Base-by-base conservation (phyloP, 805 yeast genomes). In the Kluyveromyces lactis region DNA sequence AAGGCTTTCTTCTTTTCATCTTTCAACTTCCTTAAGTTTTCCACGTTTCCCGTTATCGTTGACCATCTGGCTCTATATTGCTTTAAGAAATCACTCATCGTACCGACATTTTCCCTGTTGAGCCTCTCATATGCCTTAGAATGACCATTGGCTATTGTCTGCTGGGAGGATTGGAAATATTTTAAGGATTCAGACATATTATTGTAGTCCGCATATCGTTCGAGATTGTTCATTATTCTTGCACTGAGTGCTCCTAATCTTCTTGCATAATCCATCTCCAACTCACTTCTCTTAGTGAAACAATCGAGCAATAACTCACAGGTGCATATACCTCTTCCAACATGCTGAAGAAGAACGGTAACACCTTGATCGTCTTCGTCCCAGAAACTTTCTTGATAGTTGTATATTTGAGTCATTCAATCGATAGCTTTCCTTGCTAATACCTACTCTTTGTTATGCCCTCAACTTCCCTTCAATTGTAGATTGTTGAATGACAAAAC, bases 311-410 rank as follows among this genome's bases (percentile, higher is more conserved):
- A 31, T 4, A 51, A 44, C 13, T 48, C 42, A 33, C 56, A 50
- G 2, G 62, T 46, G 33, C 46, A 51, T 16, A 58, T 51, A 4
- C 63, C 62, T 6, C 46, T 40, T 1, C 54, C 44, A 1, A 58
- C 46, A 33, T 60, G 64, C 18, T 47, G 44, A 24, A 58, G 42
- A 18, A 60, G 39, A 9, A 56, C 43, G 32, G 48, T 49, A 18
- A 52, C 60, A 11, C 63, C 64, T 4, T 53, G 50, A 33, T 58
- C 62, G 21, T 54, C 47, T 19, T 59, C 59, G 42, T 60, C 64
- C 63, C 64, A 60, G 33, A 60, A 60, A 38, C 62, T 57, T 13
- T 52, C 45, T 40, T 52, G 52, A 36, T 45, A 60, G 38, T 53
- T 55, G 40, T 55, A 60, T 26, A 42, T 46, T 8, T 40, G 43